A percentile compares a stretch with the other conserved stretches of the same genome.
phyloP scores from a whole-genome alignment of 352 stramenopile species.

The Phytophthora pseudosyringae region DNA sequence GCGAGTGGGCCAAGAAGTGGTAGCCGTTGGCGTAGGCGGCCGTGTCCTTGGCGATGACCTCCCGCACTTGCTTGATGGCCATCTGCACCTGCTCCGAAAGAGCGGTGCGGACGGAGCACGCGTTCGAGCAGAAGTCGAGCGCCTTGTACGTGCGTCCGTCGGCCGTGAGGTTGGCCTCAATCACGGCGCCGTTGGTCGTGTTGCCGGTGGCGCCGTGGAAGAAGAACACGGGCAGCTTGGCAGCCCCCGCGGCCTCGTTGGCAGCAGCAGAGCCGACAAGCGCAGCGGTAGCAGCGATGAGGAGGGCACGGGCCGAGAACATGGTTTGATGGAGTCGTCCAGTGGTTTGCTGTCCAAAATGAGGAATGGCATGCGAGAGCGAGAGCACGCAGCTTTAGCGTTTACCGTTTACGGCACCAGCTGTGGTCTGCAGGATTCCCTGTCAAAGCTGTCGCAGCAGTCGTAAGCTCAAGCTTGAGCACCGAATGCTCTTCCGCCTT shows the following conservation, averaged over 20 bases:
- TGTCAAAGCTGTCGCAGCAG: conserved; percentile 23
- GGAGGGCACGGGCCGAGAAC: conserved; percentile 19
- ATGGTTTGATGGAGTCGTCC: conserved; percentile 9
- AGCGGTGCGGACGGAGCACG: conserved; percentile 43
- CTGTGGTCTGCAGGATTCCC: conserved; percentile 1
- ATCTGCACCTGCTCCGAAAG: conserved; percentile 49
- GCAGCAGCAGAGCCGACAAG: conserved; percentile 20
- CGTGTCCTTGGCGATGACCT: conserved; percentile 34
- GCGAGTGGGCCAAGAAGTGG: conserved; percentile 58
- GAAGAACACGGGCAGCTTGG: conserved; percentile 45
- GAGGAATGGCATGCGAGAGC: conserved; percentile 15
- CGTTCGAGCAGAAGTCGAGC: conserved; percentile 51
- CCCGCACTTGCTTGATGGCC: conserved; percentile 52
- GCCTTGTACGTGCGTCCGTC: conserved; percentile 44
- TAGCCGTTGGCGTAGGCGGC: conserved; percentile 53
- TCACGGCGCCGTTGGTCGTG: conserved; percentile 32
- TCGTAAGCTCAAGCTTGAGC: conserved; percentile 8
- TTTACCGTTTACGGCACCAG: conserved; percentile 5
- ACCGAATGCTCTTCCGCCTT: neutral
- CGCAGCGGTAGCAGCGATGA: conserved; percentile 10
- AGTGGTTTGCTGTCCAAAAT: conserved; percentile 12
- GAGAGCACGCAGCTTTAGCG: conserved; percentile 1
- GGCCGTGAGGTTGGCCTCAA: conserved; percentile 46
- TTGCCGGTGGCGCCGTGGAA: conserved; percentile 55
- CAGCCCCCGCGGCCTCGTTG: conserved; percentile 6